A percentile compares a stretch with the other conserved stretches of the same genome.
phyloP scores from a whole-genome alignment of 345 rosid genomes.

The Acer saccharum region DNA sequence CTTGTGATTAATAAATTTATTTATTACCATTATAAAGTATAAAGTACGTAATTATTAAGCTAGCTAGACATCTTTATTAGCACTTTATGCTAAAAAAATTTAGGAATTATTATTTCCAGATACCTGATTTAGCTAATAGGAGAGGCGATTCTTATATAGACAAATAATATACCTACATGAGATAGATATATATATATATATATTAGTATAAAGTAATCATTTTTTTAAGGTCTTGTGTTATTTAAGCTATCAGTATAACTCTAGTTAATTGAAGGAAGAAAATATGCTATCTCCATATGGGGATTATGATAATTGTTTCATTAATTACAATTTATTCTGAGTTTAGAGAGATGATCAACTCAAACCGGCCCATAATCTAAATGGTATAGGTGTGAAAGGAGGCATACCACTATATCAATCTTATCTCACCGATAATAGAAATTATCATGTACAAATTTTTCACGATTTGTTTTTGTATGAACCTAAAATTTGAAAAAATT shows the following conservation, averaged over 20 bases:
- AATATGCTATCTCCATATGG: background rate
- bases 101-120: background rate
- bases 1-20: background rate
- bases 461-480: no score
- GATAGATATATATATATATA: background rate
- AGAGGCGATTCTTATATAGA: background rate
- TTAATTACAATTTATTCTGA: background rate
- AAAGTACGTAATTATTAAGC: background rate
- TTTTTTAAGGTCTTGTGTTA: background rate
- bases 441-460: no score
- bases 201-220: background rate
- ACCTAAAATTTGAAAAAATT: no score
- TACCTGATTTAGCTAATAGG: conserved; percentile 11
- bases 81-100: background rate
- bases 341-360: no score
- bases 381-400: no score
- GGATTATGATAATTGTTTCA: background rate
- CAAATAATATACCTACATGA: background rate
- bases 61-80: background rate
- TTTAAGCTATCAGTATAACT: background rate
- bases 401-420: no score
- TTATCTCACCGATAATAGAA: no score
- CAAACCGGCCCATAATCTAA: no score
- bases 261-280: conserved; percentile 1
- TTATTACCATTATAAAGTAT: background rate